Evolutionary conservation across 2,329 filamentous ascomycete genomes (phyloP), one percentile per base, ranked within the genome.

Genomic region (Ilyonectria sp.): DNA sequence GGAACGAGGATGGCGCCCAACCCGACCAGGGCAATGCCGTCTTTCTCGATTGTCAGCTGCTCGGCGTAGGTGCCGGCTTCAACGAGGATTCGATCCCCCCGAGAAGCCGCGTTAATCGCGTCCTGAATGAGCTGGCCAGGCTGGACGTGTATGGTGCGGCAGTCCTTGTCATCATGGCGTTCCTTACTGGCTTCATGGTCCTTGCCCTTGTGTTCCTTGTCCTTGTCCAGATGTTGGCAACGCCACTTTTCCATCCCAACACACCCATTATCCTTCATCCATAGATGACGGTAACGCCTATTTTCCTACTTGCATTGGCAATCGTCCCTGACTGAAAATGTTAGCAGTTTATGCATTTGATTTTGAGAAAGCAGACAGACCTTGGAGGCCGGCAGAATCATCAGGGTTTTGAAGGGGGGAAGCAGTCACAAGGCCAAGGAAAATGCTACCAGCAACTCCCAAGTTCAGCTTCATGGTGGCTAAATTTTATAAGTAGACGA

Each of bases 41-140:
- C 70, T 54, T 72, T 81, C 21, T 72, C 69, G 63, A 82, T 81
- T 2, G 74, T 75, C 6, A 82, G 60, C 29, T 81, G 79, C 62
- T 82, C 80, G 0, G 47, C 10, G 37, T 82, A 82, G 0, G 65
- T 76, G 8, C 80, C 80, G 2, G 70, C 55, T n/a, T 71, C 74
- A 10, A 82, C 79, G 2, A 77, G 57, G 47, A 82, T 81, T 4
- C 66, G 65, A 35, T 76, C 76, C 6, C 79, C 78, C 0, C 68
- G 68, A 1, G 50, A 61, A 19, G 79, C 79, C 3, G 43, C 43
- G 10, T 67, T 63, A 57, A 81, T 75, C 13, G 77, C 79, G 5
- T 65, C 37, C 37, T 80, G 77, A 50, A 81, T 81, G 54, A 67
- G 73, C 47, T 72, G 62, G 29, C 52, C 55, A 0, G 26, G 1